Percentiles rank a stretch among this genome's conserved stretches.
phyloP scores from a whole-genome alignment of 148 eudicot species.

The Chenopodium album region DNA sequence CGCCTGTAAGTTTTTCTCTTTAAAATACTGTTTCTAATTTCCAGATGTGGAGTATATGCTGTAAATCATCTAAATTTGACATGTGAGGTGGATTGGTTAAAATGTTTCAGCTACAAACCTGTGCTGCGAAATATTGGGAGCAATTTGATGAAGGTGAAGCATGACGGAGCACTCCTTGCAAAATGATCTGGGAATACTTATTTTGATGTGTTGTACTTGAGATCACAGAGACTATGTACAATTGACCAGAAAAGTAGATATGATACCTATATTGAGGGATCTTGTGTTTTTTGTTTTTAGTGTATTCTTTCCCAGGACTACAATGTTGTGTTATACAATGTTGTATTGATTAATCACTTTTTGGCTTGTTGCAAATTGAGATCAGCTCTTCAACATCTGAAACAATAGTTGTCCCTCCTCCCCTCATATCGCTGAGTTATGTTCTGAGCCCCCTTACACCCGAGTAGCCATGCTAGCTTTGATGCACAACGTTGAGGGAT shows the following conservation, averaged over 20 bases:
- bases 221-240: not conserved
- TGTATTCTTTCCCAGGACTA: not conserved
- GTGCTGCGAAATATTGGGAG: slow-evolving; percentile 85
- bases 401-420: not conserved
- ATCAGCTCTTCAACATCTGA: not conserved
- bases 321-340: not conserved
- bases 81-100: not conserved
- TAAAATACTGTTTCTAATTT: not conserved
- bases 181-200: slow-evolving; percentile 28
- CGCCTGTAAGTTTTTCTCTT: slow-evolving; percentile 56
- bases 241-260: not conserved
- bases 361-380: no score
- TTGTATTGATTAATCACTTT: not conserved
- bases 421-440: not conserved
- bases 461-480: not conserved
- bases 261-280: not conserved
- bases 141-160: slow-evolving; percentile 84
- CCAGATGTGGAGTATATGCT: not conserved
- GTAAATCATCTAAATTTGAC: not conserved
- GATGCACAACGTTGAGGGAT: not conserved
- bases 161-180: slow-evolving; percentile 57
- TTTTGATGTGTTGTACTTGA: not conserved
- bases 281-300: not conserved
- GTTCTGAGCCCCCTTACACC: not conserved
- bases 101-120: slow-evolving; percentile 74